These are phyloP conservation scores for Chaetoceros tenuissimus DNA, from an alignment of 108 stramenopile genomes.

Conservation along the genomic window DNA sequence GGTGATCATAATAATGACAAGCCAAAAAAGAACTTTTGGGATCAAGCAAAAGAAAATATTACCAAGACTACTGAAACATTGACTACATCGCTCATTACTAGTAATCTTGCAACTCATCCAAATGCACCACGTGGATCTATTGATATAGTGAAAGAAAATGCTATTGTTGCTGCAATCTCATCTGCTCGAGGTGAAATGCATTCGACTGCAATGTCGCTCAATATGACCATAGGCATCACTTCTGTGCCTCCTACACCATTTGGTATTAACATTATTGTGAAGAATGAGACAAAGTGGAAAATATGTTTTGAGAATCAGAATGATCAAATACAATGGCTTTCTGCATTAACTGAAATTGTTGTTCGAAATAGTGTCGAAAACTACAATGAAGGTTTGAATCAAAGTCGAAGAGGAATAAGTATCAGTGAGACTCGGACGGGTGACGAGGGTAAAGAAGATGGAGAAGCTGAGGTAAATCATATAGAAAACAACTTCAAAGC, in stretches of 20 bases:
- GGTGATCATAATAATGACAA: constrained; percentile 2
- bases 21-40: constrained; percentile 13
- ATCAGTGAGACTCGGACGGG: constrained; percentile 13
- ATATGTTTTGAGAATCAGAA: constrained; percentile 64
- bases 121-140: constrained; percentile 51
- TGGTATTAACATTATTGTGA: constrained; percentile 37
- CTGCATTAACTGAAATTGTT: constrained; percentile 62
- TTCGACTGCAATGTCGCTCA: too few relatives aligned
- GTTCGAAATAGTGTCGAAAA: constrained; percentile 48
- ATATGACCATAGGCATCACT: too few relatives aligned
- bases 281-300: constrained; percentile 70
- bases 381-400: constrained; percentile 35
- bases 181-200: constrained; percentile 9
- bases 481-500: not conserved
- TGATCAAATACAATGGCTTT: constrained; percentile 67
- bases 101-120: constrained; percentile 1
- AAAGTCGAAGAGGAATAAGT: not conserved
- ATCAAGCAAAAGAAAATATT: constrained; percentile 13
- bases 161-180: constrained; percentile 41
- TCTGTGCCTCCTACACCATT: constrained; percentile 71
- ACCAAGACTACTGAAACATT: not conserved
- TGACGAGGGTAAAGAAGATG: not conserved
- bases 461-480: not conserved
- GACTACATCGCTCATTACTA: not conserved
- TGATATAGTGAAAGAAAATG: constrained; percentile 70